Evolutionary conservation across 371 early-diverging fungal species (phyloP), one percentile per base, ranked within the genome.

Genomic region (Chytridiales sp.): DNA sequence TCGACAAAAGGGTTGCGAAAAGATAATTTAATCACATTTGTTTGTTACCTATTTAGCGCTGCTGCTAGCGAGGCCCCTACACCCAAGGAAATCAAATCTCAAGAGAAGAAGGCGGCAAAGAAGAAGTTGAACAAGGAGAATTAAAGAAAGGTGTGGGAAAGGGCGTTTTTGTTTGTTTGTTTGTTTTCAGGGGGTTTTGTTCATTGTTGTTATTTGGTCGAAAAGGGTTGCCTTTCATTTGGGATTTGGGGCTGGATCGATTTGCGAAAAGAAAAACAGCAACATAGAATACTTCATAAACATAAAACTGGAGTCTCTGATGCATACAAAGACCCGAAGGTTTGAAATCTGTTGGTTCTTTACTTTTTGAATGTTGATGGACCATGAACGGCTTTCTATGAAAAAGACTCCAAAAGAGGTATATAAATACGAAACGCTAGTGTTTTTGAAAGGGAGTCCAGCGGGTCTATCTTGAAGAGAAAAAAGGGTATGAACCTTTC

Each of bases 31-130:
- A 40, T 29, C 19, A 29, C 17, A 24, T 29, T 15, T 22, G n/a
- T 29, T 21, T n/a, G n/a, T 15, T 40, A 4, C 35, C 17, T 4
- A 2, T n/a, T 24, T 17, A 32, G 19, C 27, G 34, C 61, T 21
- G 40, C 47, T 24, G 29, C 59, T 17, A 43, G 59, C 24, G 57
- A 56, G 27, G 53, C 61, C 0, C 43, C 67, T 4, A 74, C 72
- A 5, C 64, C 59, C 21, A 78, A 78, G 68, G 78, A 75, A 31
- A 27, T 70, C 40, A 78, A 78, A 70, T 65, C 65, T n/a, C 34
- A 68, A 29, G 73, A 74, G 57, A 73, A 68, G 67, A 75, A 73
- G 69, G 74, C 64, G 35, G 66, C 58, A n/a, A 77, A 77, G 67
- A 74, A 73, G 62, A 69, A 72, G 66, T 26, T 75, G 39, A 64